Evolutionary conservation across 805 yeast genomes (phyloP), one percentile per base, ranked within the genome.

Genomic region (Myxozyma neotropica): DNA sequence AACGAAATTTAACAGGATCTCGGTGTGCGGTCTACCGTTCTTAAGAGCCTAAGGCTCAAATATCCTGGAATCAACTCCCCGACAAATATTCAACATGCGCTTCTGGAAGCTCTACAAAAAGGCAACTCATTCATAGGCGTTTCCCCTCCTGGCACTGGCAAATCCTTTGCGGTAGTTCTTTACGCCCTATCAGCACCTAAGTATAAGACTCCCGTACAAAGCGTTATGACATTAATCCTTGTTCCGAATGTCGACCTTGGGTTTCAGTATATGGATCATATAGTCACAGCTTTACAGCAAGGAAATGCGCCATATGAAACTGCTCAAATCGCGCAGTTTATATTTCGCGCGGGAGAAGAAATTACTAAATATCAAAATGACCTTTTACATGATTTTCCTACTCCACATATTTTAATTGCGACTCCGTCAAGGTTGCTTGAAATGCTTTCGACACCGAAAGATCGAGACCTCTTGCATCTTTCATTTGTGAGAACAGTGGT

Each of bases 381-480:
- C 3, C 53, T 45, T 2, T 60, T 74, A 36, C 31, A 42, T 13
- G 24, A 53, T 7, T 26, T 59, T 43, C 71, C 68, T 4, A 46
- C 46, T 12, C 78, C 82, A 1, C 80, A 78, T 17, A 77, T 82
- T n/a, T 65, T 82, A 27, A 74, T 82, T n/a, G 83, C 82, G 2
- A 82, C 86, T 0, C 86, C 86, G 0, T 79, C 80, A 6, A 68
- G 85, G 48, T 63, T 82, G 46, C 71, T 81, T 38, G 86, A 82
- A 26, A 54, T 67, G 33, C 55, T 65, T n/a, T 58, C 60, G 17
- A 23, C 48, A n/a, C 56, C 59, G 3, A 31, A 36, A 13, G 55
- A 49, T 8, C 44, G 58, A 6, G 39, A 40, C 6, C 26, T 46
- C 7, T 23, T 63, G 43, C 35, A 58, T 15, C 35, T 66, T 24